Base-by-base conservation (phyloP, 2,329 filamentous ascomycete genomes). In the Colletotrichum sp. region DNA sequence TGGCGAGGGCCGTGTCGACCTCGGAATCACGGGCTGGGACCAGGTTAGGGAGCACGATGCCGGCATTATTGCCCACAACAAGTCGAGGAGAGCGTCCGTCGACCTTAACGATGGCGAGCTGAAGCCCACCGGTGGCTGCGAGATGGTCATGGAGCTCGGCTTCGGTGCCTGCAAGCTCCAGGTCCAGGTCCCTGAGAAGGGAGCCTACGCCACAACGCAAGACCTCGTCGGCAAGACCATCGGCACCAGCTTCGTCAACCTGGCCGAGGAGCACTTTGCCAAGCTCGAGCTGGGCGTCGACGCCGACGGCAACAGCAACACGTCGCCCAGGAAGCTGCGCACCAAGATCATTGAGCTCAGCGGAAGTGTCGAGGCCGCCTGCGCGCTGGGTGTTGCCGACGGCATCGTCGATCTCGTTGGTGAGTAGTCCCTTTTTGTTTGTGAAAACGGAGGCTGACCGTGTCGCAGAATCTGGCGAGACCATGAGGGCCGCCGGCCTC, bases 381-480 rank as follows among this genome's bases (percentile, higher is more conserved):
- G 97, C 83, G 96, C 97, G 24, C 89, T 99, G 71, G 97, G 97
- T 69, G 96, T 99, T 32, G 97, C 97, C 59, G 96, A 99, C 84
- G 97, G 96, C 67, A 98, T 99, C 84, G 96, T 99, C 63, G 97
- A 99, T 87, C 92, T 99, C 74, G 97, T 99, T 83, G 96, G 95
- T 97, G 86, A 84, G 94, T 91, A 63, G 44, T 63, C 15, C 30
- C 4, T 26, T 18, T 49, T 49, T 59, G 64, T 15, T 15, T 15
- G 55, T 21, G 57, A 10, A 18, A 16, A 28, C 18, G 24, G 52
- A 30, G 8, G n/a, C 64, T 71, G 34, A 73, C 16, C 16, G 3
- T 30, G 21, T 12, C 24, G 3, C 80, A 97, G 96, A 99, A 89
- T 99, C 97, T 24, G 97, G 97, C 72, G 96, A 99, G 86, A 99